phyloP scores from a whole-genome alignment of 2,329 filamentous ascomycete species.

The Emmonsiellopsis sp. region DNA sequence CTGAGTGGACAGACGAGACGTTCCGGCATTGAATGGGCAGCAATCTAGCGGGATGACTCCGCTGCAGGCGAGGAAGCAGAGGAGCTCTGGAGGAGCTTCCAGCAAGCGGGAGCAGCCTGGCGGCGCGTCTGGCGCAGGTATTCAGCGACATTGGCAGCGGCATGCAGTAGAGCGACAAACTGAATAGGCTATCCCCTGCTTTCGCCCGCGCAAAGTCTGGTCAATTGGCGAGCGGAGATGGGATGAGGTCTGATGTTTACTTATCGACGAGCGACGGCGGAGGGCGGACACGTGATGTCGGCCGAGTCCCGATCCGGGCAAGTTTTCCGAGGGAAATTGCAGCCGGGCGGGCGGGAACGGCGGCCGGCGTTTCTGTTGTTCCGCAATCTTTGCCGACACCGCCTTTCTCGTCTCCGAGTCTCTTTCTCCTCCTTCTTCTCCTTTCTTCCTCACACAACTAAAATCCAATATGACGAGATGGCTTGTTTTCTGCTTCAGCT shows the following conservation, averaged over 20 bases:
- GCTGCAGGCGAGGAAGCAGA: constrained; percentile 12
- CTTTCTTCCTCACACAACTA: constrained; percentile 61
- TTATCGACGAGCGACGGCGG: too few species aligned
- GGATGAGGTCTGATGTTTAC: too few species aligned
- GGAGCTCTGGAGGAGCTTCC: constrained; percentile 21
- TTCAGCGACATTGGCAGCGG: constrained; percentile 23
- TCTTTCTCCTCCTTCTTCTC: constrained; percentile 25
- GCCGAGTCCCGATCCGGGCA: too few species aligned
- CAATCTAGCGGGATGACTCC: constrained; percentile 13
- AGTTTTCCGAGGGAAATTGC: too few species aligned
- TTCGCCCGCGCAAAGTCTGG: too few species aligned
- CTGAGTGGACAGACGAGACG: constrained; percentile 29
- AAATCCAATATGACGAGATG: constrained; percentile 67
- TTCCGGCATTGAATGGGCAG: constrained; percentile 24
- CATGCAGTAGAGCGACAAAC: neutral
- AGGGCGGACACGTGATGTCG: too few species aligned
- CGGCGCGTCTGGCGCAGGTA: constrained; percentile 27
- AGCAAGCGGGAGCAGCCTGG: constrained; percentile 22
- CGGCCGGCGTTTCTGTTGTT: neutral
- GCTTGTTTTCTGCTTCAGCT: constrained; percentile 46
- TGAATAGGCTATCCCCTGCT: too few species aligned
- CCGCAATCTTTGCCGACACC: neutral
- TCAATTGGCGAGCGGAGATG: too few species aligned
- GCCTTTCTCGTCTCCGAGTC: neutral
- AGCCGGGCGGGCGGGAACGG: too few species aligned